phyloP scores from a whole-genome alignment of 371 early-diverging fungal species.

The Syncephalis fuscata region DNA sequence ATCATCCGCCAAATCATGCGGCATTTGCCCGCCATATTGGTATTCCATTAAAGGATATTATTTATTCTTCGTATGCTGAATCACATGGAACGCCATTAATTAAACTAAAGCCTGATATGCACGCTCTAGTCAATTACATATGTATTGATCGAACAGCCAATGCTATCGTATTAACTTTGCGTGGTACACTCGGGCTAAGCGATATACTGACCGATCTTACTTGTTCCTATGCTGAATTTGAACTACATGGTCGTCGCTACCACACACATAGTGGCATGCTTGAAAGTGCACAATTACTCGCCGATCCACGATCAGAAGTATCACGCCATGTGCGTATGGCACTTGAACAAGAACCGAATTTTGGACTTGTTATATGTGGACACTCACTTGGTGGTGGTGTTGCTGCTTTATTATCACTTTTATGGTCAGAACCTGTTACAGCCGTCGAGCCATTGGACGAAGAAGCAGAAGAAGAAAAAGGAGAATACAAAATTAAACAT shows the following conservation, averaged over 20 bases:
- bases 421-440: constrained; percentile 32
- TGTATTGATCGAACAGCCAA: constrained; percentile 58
- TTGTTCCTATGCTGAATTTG: constrained; percentile 23
- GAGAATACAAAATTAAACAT: too few species aligned
- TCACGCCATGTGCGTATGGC: constrained; percentile 44
- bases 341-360: constrained; percentile 37
- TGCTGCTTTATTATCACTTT: constrained; percentile 38
- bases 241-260: constrained; percentile 12
- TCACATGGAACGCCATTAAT: constrained; percentile 12
- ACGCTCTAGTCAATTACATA: constrained; percentile 69
- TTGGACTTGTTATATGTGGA: constrained; percentile 62
- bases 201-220: constrained; percentile 79
- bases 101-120: constrained; percentile 29
- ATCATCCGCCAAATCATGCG: constrained; percentile 46
- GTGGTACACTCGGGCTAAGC: constrained; percentile 78
- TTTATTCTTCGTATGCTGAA: constrained; percentile 42
- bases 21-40: constrained; percentile 53
- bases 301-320: constrained; percentile 40
- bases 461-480: too few species aligned
- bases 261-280: constrained; percentile 64
- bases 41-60: constrained; percentile 38
- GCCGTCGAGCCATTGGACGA: background rate
- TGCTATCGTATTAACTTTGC: constrained; percentile 66
- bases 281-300: constrained; percentile 47
- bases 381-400: constrained; percentile 74